Evolutionary conservation across 2,329 filamentous ascomycete species (phyloP).

Genomic region (Cercospora berteroae): DNA sequence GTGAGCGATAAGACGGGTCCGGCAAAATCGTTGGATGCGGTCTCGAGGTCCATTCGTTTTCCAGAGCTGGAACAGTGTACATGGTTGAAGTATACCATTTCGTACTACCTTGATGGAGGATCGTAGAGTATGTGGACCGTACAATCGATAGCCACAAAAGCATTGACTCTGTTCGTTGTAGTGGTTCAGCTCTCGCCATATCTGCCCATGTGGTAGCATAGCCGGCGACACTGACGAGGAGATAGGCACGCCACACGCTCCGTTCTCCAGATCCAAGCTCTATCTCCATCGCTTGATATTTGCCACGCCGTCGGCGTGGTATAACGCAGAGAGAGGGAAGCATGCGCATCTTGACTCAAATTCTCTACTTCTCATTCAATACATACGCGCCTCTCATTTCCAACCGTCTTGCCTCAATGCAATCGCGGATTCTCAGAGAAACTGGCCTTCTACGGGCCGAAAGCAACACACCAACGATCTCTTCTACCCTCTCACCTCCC

Average conservation of each 20-base stretch:
- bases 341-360: neutral
- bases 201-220: neutral
- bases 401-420: neutral
- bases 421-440: neutral
- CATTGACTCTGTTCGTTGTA: neutral
- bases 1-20: slow-evolving; percentile 40
- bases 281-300: neutral
- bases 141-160: neutral
- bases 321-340: neutral
- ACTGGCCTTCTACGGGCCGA: neutral
- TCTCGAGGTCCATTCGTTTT: slow-evolving; percentile 47
- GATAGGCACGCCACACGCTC: neutral
- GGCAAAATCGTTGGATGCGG: slow-evolving; percentile 49
- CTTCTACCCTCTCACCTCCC: neutral
- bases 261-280: neutral
- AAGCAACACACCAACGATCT: neutral
- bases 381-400: neutral
- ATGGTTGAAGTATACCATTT: slow-evolving; percentile 47
- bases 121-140: neutral
- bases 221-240: neutral
- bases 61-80: slow-evolving; percentile 54
- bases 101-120: slow-evolving; percentile 43
- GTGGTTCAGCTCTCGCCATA: neutral
- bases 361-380: neutral
- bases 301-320: neutral